A percentile compares a stretch with the other conserved stretches of the same genome.
Conservation (phyloP, 805 yeast species). For the Candida ulmi region DNA sequence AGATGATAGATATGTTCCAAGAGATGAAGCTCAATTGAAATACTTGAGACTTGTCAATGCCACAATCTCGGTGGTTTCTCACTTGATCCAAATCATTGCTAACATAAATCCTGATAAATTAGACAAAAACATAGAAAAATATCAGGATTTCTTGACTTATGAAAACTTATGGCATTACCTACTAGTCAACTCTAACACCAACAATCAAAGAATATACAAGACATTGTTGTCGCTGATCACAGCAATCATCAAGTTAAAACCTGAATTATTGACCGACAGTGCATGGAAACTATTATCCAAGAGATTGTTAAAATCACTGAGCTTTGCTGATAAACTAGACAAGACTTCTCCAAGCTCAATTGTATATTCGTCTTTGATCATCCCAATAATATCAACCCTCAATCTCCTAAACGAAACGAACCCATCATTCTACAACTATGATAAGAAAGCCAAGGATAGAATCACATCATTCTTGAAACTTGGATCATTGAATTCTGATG, state of each 20-base stretch:
- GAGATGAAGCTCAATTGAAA: slow-evolving; percentile 61
- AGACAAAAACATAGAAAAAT: slow-evolving; percentile 17
- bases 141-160: slow-evolving; percentile 30
- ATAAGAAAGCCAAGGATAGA: slow-evolving; percentile 40
- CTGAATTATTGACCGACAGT: slow-evolving; percentile 16
- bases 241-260: slow-evolving; percentile 22
- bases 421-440: slow-evolving; percentile 49
- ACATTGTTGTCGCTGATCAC: slow-evolving; percentile 33
- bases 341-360: slow-evolving; percentile 29
- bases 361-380: slow-evolving; percentile 39
- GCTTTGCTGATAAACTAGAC: slow-evolving; percentile 24
- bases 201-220: slow-evolving; percentile 37
- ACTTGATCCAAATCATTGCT: slow-evolving; percentile 22
- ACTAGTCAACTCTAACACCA: slow-evolving; percentile 26
- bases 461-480: slow-evolving; percentile 41
- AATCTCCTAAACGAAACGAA: slow-evolving; percentile 38
- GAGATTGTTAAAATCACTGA: slow-evolving; percentile 27
- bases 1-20: slow-evolving; percentile 65
- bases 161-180: slow-evolving; percentile 42
- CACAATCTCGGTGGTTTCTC: slow-evolving; percentile 42
- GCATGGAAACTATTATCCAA: slow-evolving; percentile 28
- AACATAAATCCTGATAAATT: slow-evolving; percentile 15
- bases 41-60: slow-evolving; percentile 52
- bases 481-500: slow-evolving; percentile 50
- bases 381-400: slow-evolving; percentile 45